Evolutionary conservation across 768 basidiomycete species (phyloP).

Genomic region (Kwoniella dejecticola): DNA sequence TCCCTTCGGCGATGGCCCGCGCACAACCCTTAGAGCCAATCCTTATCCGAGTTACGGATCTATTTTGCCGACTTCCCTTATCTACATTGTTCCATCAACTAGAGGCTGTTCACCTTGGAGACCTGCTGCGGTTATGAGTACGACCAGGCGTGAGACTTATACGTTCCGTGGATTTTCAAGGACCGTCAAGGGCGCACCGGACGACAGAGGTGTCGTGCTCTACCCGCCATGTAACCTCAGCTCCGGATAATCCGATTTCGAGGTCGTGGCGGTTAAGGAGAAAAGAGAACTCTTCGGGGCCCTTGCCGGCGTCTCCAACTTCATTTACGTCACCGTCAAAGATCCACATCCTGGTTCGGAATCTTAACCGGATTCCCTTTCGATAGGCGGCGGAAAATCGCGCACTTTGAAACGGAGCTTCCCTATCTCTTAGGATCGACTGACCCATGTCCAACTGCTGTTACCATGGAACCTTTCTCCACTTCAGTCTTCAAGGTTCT

Average conservation of each 20-base stretch:
- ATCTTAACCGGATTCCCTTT: conserved; percentile 79
- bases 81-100: conserved; percentile 78
- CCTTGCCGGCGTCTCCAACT: conserved; percentile 65
- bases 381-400: conserved; percentile 69
- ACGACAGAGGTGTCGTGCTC: conserved; percentile 70
- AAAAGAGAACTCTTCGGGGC: conserved; percentile 78
- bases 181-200: conserved; percentile 74
- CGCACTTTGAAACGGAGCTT: conserved; percentile 71
- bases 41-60: conserved; percentile 71
- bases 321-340: conserved; percentile 69
- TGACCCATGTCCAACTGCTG: conserved; percentile 84
- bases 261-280: conserved; percentile 72
- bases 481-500: conserved; percentile 85
- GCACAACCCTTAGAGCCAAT: conserved; percentile 74
- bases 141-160: conserved; percentile 70
- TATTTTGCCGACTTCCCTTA: conserved; percentile 81
- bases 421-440: conserved; percentile 79
- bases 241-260: conserved; percentile 76
- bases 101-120: conserved; percentile 80
- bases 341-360: conserved; percentile 69
- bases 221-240: conserved; percentile 72
- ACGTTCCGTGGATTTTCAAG: conserved; percentile 78
- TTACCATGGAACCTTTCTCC: conserved; percentile 86
- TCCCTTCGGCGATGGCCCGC: conserved; percentile 73
- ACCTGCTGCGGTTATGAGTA: conserved; percentile 75